Evolutionary conservation across 139 green algal species (phyloP).

Genomic region (Dunaliella sp.): DNA sequence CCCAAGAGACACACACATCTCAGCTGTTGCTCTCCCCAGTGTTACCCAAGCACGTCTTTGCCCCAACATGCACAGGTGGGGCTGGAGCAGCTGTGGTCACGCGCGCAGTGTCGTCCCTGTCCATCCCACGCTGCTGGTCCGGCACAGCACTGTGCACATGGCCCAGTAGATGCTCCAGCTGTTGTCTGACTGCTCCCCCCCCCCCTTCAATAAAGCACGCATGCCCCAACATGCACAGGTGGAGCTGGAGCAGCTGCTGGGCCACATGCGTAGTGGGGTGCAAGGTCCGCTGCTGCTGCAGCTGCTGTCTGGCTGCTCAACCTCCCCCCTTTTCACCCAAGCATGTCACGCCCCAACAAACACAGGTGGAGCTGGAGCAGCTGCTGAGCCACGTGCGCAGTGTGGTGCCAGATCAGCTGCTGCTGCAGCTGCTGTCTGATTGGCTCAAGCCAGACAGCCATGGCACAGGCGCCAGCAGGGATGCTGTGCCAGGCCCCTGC

Average conservation of each 20-base stretch:
- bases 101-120: too few relatives aligned
- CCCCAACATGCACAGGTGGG: too few relatives aligned
- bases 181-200: too few relatives aligned
- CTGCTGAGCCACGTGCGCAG: constrained; percentile 52
- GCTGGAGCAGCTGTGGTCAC: too few relatives aligned
- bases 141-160: too few relatives aligned
- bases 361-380: constrained; percentile 46
- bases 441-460: constrained; percentile 66
- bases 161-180: too few relatives aligned
- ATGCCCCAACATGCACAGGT: too few relatives aligned
- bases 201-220: too few relatives aligned
- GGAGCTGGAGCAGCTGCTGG: constrained; percentile 26
- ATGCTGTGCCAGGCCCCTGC: not conserved
- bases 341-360: not conserved
- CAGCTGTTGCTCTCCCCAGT: too few relatives aligned
- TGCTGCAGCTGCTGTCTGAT: constrained; percentile 73
- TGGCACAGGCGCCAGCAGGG: not conserved
- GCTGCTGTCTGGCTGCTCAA: constrained; percentile 72
- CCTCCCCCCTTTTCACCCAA: constrained; percentile 31
- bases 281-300: constrained; percentile 67
- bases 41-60: too few relatives aligned
- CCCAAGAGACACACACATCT: too few relatives aligned
- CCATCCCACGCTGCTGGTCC: too few relatives aligned
- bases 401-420: constrained; percentile 69
- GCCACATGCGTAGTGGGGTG: not conserved